A percentile compares a stretch with the other conserved stretches of the same genome.
Conservation (phyloP, 257 asterid species). For the Petrea volubilis region DNA sequence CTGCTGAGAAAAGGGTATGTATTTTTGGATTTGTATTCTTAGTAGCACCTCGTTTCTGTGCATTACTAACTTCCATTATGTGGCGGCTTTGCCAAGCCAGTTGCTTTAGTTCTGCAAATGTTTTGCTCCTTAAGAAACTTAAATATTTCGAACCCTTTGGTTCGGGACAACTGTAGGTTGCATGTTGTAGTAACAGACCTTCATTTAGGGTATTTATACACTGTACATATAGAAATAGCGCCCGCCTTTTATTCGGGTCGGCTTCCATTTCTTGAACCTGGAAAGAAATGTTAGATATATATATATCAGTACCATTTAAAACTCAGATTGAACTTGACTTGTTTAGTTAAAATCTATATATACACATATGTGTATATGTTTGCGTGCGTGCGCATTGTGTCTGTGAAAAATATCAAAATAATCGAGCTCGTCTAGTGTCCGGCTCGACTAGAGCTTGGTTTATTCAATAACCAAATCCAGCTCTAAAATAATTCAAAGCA, state of each 20-base stretch:
- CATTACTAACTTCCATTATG: constrained; percentile 48
- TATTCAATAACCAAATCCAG: no score
- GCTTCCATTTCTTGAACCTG: constrained; percentile 71
- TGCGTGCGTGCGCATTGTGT: no score
- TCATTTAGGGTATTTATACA: constrained; percentile 82
- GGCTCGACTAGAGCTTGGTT: no score
- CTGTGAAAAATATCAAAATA: no score
- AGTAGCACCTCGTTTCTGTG: constrained; percentile 44
- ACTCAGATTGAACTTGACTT: no score
- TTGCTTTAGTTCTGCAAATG: constrained; percentile 61
- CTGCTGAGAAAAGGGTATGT: constrained; percentile 91
- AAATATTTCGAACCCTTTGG: constrained; percentile 85
- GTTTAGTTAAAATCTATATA: no score
- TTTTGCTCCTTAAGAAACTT: constrained; percentile 83
- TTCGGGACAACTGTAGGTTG: constrained; percentile 73
- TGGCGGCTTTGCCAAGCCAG: constrained; percentile 60
- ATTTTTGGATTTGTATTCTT: constrained; percentile 69
- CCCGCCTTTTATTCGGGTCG: constrained; percentile 63
- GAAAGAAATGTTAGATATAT: constrained; percentile 15
- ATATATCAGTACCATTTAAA: no score
- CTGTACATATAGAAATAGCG: constrained; percentile 63
- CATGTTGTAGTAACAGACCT: constrained; percentile 81
- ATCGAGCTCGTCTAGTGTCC: no score
- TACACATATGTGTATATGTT: no score
- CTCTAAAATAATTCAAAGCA: neutral